Percentiles rank a stretch among this genome's conserved stretches.
Evolutionary conservation across 1,284 basidiomycete species (phyloP).

Genomic region (Neotropicomus parvogracilis): DNA sequence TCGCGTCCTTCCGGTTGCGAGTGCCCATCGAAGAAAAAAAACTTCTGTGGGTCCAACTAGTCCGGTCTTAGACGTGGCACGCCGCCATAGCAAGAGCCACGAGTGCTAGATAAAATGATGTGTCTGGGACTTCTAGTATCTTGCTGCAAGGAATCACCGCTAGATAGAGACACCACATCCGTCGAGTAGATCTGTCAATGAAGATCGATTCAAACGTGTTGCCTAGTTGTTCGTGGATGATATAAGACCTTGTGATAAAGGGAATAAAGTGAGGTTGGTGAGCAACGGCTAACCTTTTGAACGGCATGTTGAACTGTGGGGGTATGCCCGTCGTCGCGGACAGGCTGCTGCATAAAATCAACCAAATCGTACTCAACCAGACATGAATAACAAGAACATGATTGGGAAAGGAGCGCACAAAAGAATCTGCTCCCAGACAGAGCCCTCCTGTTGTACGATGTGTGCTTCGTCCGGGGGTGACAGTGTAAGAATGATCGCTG

Average conservation of each 20-base stretch:
- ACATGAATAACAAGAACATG: conserved; percentile 40
- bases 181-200: conserved; percentile 35
- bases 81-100: conserved; percentile 16
- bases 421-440: conserved; percentile 69
- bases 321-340: conserved; percentile 69
- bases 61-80: conserved; percentile 30
- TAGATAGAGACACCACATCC: conserved; percentile 58
- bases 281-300: conserved; percentile 56
- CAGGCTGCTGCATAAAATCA: conserved; percentile 46
- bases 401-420: conserved; percentile 64
- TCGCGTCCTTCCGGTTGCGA: conserved; percentile 56
- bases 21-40: conserved; percentile 41
- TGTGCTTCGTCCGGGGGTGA: conserved; percentile 72
- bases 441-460: conserved; percentile 63
- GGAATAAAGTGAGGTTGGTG: conserved; percentile 66
- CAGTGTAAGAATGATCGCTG: too few relatives aligned
- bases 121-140: conserved; percentile 60
- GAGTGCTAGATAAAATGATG: conserved; percentile 48
- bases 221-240: conserved; percentile 26
- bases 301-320: conserved; percentile 59
- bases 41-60: conserved; percentile 42
- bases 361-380: not conserved
- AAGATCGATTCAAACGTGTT: conserved; percentile 39
- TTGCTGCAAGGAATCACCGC: too few relatives aligned
- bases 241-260: conserved; percentile 64